Conservation (phyloP, 192 early-diverging fungal species). For the Paraglomus brasilianum region DNA sequence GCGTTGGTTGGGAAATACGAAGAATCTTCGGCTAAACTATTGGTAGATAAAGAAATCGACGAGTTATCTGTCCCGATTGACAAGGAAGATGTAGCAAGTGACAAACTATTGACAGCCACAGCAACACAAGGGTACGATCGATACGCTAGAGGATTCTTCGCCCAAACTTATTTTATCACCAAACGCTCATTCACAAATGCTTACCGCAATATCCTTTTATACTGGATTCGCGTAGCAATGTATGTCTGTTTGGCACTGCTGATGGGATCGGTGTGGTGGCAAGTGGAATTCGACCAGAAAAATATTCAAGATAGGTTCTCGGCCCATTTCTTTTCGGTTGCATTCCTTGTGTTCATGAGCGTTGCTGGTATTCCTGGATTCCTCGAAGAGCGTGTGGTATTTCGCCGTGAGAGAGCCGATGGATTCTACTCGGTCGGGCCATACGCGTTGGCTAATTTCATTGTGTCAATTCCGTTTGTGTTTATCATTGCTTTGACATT, state of each 20-base stretch:
- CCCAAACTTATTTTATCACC: not conserved
- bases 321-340: not conserved
- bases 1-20: too few species aligned
- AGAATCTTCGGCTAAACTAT: too few species aligned
- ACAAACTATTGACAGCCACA: too few species aligned
- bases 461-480: not conserved
- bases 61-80: too few species aligned
- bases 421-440: slow-evolving; percentile 28
- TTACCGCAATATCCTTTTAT: not conserved
- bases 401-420: slow-evolving; percentile 28
- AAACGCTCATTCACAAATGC: slow-evolving; percentile 7
- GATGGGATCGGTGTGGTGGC: not conserved
- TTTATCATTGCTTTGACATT: slow-evolving; percentile 2
- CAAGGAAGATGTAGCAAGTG: too few species aligned
- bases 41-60: too few species aligned
- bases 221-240: slow-evolving; percentile 13
- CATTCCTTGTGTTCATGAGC: slow-evolving; percentile 1
- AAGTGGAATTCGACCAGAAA: not conserved
- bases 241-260: slow-evolving; percentile 1
- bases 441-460: not conserved
- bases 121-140: not conserved
- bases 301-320: not conserved
- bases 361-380: slow-evolving; percentile 13
- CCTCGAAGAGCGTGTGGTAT: slow-evolving; percentile 6
- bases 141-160: not conserved